Conservation (phyloP, 2,329 filamentous ascomycete species). For the Clonostachys rhizophaga region DNA sequence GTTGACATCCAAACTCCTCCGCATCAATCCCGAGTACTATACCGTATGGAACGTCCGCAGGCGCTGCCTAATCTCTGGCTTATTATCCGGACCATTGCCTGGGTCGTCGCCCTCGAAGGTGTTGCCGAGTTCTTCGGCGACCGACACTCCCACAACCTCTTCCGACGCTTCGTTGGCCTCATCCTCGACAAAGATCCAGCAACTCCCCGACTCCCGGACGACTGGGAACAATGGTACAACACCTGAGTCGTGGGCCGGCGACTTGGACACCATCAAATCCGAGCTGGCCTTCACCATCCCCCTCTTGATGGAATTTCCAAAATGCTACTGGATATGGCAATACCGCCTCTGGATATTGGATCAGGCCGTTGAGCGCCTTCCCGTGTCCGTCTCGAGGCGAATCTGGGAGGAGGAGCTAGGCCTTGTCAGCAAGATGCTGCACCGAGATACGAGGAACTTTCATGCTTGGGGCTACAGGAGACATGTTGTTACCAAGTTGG, state of each 20-base stretch:
- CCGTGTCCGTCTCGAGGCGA: constrained; percentile 45
- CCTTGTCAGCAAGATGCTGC: constrained; percentile 83
- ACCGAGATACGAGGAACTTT: constrained; percentile 83
- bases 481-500: constrained; percentile 70
- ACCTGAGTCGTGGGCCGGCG: constrained; percentile 19
- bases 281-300: constrained; percentile 83
- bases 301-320: constrained; percentile 79
- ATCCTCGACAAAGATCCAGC: constrained; percentile 46
- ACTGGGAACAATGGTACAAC: constrained; percentile 51
- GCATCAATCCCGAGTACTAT: constrained; percentile 83
- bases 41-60: constrained; percentile 89
- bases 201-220: constrained; percentile 37
- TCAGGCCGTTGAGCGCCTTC: constrained; percentile 62
- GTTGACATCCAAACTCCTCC: constrained; percentile 68
- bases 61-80: constrained; percentile 56
- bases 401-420: constrained; percentile 84
- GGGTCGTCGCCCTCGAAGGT: constrained; percentile 48
- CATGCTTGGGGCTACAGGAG: constrained; percentile 94
- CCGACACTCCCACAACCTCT: constrained; percentile 55
- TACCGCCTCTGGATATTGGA: constrained; percentile 83
- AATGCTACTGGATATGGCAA: constrained; percentile 99
- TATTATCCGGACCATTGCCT: constrained; percentile 48
- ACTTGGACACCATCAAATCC: constrained; percentile 54
- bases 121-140: constrained; percentile 49
- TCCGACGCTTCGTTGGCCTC: constrained; percentile 54